phyloP scores from a whole-genome alignment of 805 yeast species.

The Debaryomyces tyrocola region DNA sequence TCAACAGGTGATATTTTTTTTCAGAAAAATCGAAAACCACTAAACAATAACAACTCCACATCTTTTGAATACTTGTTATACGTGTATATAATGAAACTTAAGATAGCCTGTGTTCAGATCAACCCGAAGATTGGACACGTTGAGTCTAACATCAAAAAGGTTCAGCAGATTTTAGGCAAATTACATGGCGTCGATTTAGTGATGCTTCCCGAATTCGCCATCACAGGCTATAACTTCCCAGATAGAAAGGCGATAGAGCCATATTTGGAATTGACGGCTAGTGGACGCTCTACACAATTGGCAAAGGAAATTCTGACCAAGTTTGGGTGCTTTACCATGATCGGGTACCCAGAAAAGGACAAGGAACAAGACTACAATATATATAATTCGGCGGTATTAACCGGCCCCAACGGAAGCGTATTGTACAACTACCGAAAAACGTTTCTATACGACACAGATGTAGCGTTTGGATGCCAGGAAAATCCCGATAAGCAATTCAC shows the following conservation, averaged over 20 bases:
- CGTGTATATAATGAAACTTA: slow-evolving; percentile 39
- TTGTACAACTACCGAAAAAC: slow-evolving; percentile 73
- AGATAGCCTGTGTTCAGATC: slow-evolving; percentile 66
- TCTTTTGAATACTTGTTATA: too few species aligned
- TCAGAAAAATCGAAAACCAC: too few species aligned
- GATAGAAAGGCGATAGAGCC: slow-evolving; percentile 51
- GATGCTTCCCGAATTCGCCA: slow-evolving; percentile 78
- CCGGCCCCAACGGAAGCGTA: slow-evolving; percentile 56
- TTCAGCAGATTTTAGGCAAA: slow-evolving; percentile 37
- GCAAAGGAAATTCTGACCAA: slow-evolving; percentile 54
- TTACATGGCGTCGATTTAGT: slow-evolving; percentile 55
- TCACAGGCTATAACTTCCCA: slow-evolving; percentile 79
- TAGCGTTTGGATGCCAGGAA: slow-evolving; percentile 74
- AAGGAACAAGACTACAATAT: slow-evolving; percentile 23
- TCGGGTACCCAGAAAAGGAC: slow-evolving; percentile 77
- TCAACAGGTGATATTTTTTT: too few species aligned
- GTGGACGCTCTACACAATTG: slow-evolving; percentile 53
- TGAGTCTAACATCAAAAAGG: slow-evolving; percentile 51
- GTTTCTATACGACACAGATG: slow-evolving; percentile 76
- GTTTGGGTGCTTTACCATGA: slow-evolving; percentile 62
- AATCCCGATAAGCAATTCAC: slow-evolving; percentile 58
- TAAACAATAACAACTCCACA: too few species aligned
- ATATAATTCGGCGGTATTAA: slow-evolving; percentile 72
- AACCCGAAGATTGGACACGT: slow-evolving; percentile 64
- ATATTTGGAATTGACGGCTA: slow-evolving; percentile 47